Evolutionary conservation across 2,329 filamentous ascomycete species (phyloP).

Genomic region (Trichoderma semiorbis): DNA sequence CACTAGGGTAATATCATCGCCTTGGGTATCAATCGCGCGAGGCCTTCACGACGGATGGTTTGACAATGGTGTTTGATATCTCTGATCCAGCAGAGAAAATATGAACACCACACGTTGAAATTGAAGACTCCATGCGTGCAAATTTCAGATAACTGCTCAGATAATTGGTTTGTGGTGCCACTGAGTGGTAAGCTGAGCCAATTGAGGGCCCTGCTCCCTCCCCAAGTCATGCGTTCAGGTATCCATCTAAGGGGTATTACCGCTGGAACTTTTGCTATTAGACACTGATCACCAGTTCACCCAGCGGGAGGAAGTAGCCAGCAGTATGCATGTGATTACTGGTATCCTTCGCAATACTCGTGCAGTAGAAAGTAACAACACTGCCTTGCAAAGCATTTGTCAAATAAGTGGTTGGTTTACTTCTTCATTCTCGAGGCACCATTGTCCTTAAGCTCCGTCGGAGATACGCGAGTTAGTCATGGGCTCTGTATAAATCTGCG

Average conservation of each 20-base stretch:
- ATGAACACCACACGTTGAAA: neutral
- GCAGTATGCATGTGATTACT: neutral
- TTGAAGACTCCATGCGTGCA: neutral
- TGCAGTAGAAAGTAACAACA: neutral
- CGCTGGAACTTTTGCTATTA: neutral
- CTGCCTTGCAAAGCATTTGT: neutral
- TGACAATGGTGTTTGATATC: neutral
- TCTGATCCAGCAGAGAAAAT: neutral
- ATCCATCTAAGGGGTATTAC: neutral
- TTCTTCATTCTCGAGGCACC: neutral
- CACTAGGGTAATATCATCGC: neutral
- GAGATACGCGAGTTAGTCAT: neutral
- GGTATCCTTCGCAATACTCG: neutral
- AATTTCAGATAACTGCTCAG: neutral
- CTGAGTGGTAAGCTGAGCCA: neutral
- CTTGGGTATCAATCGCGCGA: neutral
- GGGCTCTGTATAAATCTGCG: neutral
- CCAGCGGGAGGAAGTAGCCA: neutral
- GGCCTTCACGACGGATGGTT: neutral
- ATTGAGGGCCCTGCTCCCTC: neutral
- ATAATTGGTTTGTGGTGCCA: neutral
- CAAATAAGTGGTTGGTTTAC: neutral
- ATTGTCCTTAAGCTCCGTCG: neutral
- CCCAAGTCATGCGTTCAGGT: neutral
- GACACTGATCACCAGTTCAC: neutral